Evolutionary conservation across 148 eudicot genomes (phyloP).

Genomic region (Rhododendron ovatum): DNA sequence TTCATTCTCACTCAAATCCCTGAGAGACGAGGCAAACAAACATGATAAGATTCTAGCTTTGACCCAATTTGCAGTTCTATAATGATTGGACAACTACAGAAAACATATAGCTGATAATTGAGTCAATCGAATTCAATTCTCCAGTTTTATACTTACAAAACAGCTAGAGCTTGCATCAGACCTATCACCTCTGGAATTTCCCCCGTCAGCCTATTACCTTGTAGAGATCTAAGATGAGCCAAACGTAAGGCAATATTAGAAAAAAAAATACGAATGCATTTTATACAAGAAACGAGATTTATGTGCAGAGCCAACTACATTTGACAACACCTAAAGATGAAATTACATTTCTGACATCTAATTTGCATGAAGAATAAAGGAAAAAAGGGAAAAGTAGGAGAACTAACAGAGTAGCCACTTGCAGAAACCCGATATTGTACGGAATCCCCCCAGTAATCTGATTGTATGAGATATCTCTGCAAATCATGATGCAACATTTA

Average conservation of each 20-base stretch:
- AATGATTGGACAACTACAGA: background rate
- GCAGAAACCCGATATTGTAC: slow-evolving; percentile 66
- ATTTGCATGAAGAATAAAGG: background rate
- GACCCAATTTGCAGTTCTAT: background rate
- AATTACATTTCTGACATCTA: background rate
- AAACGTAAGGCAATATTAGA: background rate
- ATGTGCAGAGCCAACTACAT: background rate
- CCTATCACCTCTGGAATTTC: slow-evolving; percentile 69
- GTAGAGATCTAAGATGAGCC: slow-evolving; percentile 42
- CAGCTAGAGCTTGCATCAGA: slow-evolving; percentile 79
- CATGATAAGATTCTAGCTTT: background rate
- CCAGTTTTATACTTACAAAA: slow-evolving; percentile 37
- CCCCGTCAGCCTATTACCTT: slow-evolving; percentile 60
- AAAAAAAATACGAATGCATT: background rate
- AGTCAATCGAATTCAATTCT: background rate
- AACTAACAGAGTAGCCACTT: slow-evolving; percentile 71
- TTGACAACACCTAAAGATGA: background rate
- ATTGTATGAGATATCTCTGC: slow-evolving; percentile 71
- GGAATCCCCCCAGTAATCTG: slow-evolving; percentile 68
- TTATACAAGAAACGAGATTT: background rate
- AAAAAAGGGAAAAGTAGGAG: background rate
- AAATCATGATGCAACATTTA: background rate
- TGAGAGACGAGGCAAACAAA: slow-evolving; percentile 10
- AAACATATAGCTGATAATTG: background rate
- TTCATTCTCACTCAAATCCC: slow-evolving; percentile 69